Evolutionary conservation across 1,284 basidiomycete species (phyloP).

Genomic region (Leccinum fallax): DNA sequence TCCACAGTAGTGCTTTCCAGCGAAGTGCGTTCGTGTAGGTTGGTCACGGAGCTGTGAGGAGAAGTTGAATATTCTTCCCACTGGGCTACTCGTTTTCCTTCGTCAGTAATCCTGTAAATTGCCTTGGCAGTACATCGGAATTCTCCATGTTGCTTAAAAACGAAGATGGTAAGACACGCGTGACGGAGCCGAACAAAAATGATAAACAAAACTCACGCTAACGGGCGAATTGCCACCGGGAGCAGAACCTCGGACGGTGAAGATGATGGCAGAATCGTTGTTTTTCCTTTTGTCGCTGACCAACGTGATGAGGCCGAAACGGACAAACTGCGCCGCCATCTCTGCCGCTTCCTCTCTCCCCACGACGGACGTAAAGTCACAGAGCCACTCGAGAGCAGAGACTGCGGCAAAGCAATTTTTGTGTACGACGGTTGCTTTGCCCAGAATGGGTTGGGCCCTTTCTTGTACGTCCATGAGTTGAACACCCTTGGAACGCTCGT

Average conservation of each 20-base stretch:
- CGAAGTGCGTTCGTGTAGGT: conserved; percentile 52
- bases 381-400: conserved; percentile 93
- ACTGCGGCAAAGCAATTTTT: conserved; percentile 88
- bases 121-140: conserved; percentile 95
- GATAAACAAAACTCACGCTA: conserved; percentile 51
- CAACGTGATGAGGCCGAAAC: conserved; percentile 88
- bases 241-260: conserved; percentile 83
- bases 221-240: conserved; percentile 74
- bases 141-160: conserved; percentile 79
- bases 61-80: conserved; percentile 72
- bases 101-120: conserved; percentile 92
- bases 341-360: conserved; percentile 97
- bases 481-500: conserved; percentile 80
- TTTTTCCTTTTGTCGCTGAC: conserved; percentile 88
- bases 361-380: conserved; percentile 96
- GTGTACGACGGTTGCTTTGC: conserved; percentile 48
- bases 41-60: conserved; percentile 65
- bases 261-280: conserved; percentile 87
- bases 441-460: conserved; percentile 54
- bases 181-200: conserved; percentile 10
- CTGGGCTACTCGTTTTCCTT: conserved; percentile 81
- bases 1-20: conserved; percentile 44
- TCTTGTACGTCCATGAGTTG: conserved; percentile 70
- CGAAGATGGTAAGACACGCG: conserved; percentile 14
- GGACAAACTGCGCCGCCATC: conserved; percentile 96